Percentiles rank a stretch among this genome's conserved stretches.
These are phyloP conservation scores for Thuidium tamariscinum DNA, from an alignment of 225 moss, liverwort and hornwort species.

Conservation along the genomic window DNA sequence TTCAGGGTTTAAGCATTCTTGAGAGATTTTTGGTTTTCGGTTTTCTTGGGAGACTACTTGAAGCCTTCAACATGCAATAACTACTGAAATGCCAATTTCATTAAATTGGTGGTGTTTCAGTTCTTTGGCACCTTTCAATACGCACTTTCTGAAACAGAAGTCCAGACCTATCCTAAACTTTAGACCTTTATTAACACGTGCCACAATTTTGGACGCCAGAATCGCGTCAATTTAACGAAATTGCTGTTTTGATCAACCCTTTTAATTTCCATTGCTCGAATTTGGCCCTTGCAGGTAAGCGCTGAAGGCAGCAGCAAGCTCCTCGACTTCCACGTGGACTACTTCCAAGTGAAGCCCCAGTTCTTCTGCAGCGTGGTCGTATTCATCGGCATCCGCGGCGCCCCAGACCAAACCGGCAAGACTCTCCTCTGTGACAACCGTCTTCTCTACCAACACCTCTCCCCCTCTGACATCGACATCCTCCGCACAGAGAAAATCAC, in stretches of 20 bases:
- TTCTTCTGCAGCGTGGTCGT: background rate
- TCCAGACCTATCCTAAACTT: background rate
- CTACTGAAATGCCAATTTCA: background rate
- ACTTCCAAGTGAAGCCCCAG: constrained; percentile 7
- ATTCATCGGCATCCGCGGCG: constrained; percentile 21
- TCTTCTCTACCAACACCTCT: background rate
- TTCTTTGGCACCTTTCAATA: background rate
- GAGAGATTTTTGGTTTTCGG: background rate
- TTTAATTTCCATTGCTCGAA: background rate
- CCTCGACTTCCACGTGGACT: constrained; percentile 17
- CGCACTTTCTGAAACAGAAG: background rate
- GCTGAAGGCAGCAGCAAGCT: constrained; percentile 10
- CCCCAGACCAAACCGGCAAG: background rate
- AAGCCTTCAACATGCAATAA: background rate
- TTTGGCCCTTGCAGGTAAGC: background rate
- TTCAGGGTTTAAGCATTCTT: background rate
- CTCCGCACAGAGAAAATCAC: constrained; percentile 12
- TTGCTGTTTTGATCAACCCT: background rate
- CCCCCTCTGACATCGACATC: background rate
- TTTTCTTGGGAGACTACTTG: background rate
- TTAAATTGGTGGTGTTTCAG: background rate
- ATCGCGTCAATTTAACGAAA: background rate
- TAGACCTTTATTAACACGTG: background rate
- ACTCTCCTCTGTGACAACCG: constrained; percentile 17
- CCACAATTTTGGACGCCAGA: background rate